Percentiles rank a stretch among this genome's conserved stretches.
phyloP scores from a whole-genome alignment of 495 filamentous ascomycete species.

The Aspergillus cavernicola region DNA sequence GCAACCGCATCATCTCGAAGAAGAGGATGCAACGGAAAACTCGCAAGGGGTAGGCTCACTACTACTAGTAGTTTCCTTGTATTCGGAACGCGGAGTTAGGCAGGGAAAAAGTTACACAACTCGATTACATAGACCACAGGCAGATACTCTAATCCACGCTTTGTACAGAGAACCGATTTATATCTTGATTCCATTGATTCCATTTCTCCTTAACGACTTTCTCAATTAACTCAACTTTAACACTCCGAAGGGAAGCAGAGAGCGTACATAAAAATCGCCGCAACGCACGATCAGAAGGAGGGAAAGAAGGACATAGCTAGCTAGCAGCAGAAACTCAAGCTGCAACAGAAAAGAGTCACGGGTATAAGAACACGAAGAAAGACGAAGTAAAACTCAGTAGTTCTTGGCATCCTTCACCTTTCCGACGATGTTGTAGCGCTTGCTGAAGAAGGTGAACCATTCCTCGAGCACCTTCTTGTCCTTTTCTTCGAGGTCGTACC shows the following conservation, averaged over 20 bases:
- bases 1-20: conserved; percentile 63
- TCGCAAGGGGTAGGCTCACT: conserved; percentile 40
- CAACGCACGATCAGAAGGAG: conserved; percentile 2
- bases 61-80: no score
- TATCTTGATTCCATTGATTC: background rate
- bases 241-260: background rate
- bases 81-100: background rate
- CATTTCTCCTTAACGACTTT: no score
- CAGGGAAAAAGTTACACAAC: conserved; percentile 3
- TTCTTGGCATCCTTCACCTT: conserved; percentile 55
- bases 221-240: background rate
- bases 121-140: background rate
- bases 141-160: background rate
- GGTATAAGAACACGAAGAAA: conserved; percentile 6
- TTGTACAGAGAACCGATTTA: background rate
- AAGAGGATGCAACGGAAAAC: conserved; percentile 58
- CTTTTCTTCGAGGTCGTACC: conserved; percentile 81
- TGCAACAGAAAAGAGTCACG: background rate
- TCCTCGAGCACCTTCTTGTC: conserved; percentile 81
- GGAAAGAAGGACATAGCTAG: background rate
- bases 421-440: conserved; percentile 91
- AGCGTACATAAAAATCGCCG: conserved; percentile 3
- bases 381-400: conserved; percentile 13
- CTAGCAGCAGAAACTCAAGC: no score
- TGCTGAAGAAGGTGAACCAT: conserved; percentile 94